These are phyloP conservation scores for Aaosphaeria pasadenensis DNA, from an alignment of 2,329 filamentous ascomycete species.

Conservation along the genomic window DNA sequence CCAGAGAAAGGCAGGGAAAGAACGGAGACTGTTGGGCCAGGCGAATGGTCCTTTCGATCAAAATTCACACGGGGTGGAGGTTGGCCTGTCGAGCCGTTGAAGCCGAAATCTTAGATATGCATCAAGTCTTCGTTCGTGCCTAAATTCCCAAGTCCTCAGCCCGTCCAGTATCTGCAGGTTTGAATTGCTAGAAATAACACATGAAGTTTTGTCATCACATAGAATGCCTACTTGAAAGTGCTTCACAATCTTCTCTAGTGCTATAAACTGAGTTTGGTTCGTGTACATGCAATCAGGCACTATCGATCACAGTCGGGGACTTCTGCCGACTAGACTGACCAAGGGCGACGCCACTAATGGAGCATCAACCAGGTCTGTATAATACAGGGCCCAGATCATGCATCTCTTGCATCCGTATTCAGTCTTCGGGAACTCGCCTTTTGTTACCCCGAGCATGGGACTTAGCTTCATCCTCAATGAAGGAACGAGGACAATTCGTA, in stretches of 20 bases:
- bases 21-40: not conserved
- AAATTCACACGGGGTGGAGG: not conserved
- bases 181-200: not conserved
- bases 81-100: not conserved
- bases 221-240: not conserved
- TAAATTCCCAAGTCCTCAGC: not conserved
- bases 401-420: not conserved
- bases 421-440: not conserved
- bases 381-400: not conserved
- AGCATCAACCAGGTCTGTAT: not conserved
- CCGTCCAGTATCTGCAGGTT: not conserved
- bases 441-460: not conserved
- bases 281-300: not conserved
- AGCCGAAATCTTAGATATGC: not conserved
- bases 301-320: not conserved
- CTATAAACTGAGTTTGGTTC: not conserved
- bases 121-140: not conserved
- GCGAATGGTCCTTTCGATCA: not conserved
- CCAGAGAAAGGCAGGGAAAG: not conserved
- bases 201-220: not conserved
- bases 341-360: not conserved
- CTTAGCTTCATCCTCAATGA: not conserved
- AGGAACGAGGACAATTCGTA: not conserved
- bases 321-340: not conserved
- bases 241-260: not conserved